Evolutionary conservation across 208 protist species (phyloP).

Genomic region (Acanthamoeba triangularis): DNA sequence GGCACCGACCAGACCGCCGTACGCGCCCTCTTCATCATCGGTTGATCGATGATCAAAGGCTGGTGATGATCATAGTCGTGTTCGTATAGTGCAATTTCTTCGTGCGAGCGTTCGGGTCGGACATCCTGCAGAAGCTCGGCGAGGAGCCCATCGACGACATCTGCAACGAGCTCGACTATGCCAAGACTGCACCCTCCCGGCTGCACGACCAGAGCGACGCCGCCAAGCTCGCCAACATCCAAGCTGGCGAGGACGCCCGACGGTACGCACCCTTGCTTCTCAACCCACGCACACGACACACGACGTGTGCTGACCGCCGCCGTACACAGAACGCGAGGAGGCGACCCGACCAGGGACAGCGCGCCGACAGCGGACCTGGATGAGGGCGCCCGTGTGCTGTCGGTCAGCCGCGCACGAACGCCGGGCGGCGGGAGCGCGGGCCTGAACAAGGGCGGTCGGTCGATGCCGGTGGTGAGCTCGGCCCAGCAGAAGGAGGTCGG

Average conservation of each 20-base stretch:
- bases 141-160: slow-evolving; percentile 26
- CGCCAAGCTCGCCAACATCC: background rate
- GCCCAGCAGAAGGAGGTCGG: slow-evolving; percentile 9
- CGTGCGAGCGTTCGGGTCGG: background rate
- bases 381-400: background rate
- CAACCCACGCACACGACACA: background rate
- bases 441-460: slow-evolving; percentile 8
- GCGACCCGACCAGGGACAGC: background rate
- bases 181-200: background rate
- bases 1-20: background rate
- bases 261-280: background rate
- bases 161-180: slow-evolving; percentile 37
- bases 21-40: background rate
- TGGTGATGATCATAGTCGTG: background rate
- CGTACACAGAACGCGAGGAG: background rate
- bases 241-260: background rate
- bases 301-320: background rate
- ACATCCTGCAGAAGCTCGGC: background rate
- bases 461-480: background rate
- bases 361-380: background rate
- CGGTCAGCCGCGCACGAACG: background rate
- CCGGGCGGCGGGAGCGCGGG: background rate
- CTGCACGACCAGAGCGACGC: background rate
- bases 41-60: too few relatives aligned
- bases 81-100: background rate